Base-by-base conservation (phyloP, 2,329 filamentous ascomycete species). In the Clarireedia sp. region DNA sequence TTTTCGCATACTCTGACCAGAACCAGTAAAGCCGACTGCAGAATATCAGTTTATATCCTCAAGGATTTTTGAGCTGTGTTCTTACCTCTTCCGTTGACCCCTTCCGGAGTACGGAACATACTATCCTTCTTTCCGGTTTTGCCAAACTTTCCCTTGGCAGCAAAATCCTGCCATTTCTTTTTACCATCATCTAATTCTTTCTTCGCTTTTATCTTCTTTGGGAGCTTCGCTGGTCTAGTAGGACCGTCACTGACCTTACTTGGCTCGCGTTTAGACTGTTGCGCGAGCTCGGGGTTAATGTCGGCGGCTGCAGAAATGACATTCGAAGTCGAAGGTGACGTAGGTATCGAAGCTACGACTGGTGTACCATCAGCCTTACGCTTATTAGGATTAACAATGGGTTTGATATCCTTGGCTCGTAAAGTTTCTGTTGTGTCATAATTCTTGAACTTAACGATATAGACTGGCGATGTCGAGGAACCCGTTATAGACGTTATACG, bases 141-240 rank as follows among this genome's bases (percentile, higher is more conserved):
- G 61, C 77, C 81, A 61, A 82, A 75, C 68, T 89, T 91, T 47
- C 78, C 80, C 70, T 95, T 96, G 67, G 79, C 78, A 62, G 84
- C 87, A 71, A 96, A 99, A 61, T 95, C 89, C 69, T 96, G 87
- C 94, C 94, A 99, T 69, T 94, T 96, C 67, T 75, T 88, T 76
- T 96, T 95, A 67, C 87, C 86, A 60, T 85, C 88, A 74, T 97
- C 92, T 23, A 97, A 79, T 69, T 95, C 89, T 70, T 91, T 94
- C 59, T 86, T 94, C 49, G 90, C 89, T 73, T 91, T 94, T 68
- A 90, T 91, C 65, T 92, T 92, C 74, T 95, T 96, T 10, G 84
- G 81, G 48, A 85, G 81, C 70, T 92, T 94, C 38, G 77, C 73
- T 5, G 83, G 81, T 60, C 81, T 75, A 33, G 75, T 70, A 10